Conservation (phyloP, 768 basidiomycete species). For the Pholiota conissans region DNA sequence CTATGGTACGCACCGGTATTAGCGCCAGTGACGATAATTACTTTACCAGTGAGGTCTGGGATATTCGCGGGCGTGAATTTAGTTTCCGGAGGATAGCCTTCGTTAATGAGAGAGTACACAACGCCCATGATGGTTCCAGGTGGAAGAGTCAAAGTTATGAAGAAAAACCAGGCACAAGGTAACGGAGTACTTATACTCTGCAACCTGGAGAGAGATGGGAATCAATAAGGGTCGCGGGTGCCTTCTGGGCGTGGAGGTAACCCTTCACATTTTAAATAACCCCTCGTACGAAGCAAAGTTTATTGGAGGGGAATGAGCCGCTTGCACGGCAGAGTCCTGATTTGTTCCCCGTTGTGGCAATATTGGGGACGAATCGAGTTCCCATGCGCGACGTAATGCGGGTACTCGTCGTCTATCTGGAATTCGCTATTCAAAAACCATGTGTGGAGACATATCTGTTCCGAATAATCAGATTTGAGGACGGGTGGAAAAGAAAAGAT, state of each 20-base stretch:
- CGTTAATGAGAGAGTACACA: conserved; percentile 15
- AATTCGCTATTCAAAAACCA: neutral
- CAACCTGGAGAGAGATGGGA: neutral
- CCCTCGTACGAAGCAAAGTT: neutral
- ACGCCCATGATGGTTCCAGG: conserved; percentile 16
- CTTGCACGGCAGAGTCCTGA: neutral
- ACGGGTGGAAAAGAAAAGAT: no score
- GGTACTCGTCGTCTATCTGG: neutral
- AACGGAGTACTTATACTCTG: neutral
- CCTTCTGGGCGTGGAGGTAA: neutral
- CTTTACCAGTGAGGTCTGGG: conserved; percentile 43
- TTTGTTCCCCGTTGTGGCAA: neutral
- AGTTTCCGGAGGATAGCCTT: conserved; percentile 27
- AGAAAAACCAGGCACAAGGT: neutral
- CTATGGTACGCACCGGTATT: conserved; percentile 30
- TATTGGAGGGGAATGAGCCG: neutral
- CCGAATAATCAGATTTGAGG: neutral
- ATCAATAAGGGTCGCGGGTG: neutral
- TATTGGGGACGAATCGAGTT: no score
- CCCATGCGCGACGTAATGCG: neutral
- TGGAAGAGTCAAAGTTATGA: neutral
- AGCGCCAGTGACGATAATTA: conserved; percentile 50
- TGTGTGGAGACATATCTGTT: neutral
- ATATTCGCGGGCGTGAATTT: conserved; percentile 35
- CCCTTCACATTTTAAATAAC: neutral